phyloP scores from a whole-genome alignment of 1,284 basidiomycete genomes.

The Puccinia coronata region DNA sequence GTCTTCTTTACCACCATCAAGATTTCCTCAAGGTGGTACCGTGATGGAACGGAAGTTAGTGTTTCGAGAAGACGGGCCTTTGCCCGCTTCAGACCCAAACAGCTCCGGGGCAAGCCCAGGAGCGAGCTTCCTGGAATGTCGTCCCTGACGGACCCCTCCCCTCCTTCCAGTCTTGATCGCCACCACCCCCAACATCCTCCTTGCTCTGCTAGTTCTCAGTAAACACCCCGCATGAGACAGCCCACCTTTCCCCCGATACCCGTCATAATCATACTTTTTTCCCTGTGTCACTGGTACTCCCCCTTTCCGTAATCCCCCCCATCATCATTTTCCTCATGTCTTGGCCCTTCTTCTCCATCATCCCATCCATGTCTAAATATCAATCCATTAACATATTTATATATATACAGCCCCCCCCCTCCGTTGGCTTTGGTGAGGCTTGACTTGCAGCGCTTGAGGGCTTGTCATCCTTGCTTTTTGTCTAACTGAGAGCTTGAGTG shows the following conservation, averaged over 20 bases:
- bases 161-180: not conserved
- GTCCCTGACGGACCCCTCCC: not conserved
- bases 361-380: not conserved
- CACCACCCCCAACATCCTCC: not conserved
- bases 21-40: constrained; percentile 49
- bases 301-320: not conserved
- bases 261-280: not conserved
- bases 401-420: not conserved
- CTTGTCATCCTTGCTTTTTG: too few species aligned
- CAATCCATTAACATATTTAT: not conserved
- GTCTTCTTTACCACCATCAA: not conserved
- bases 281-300: not conserved
- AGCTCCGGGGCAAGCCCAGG: constrained; percentile 31
- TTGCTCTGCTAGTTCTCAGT: not conserved
- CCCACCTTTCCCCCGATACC: not conserved
- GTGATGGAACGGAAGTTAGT: constrained; percentile 33
- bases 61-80: constrained; percentile 31
- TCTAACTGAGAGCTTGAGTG: too few species aligned
- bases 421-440: not conserved
- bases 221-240: not conserved
- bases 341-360: not conserved
- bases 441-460: too few species aligned
- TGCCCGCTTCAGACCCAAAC: constrained; percentile 47
- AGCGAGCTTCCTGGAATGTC: constrained; percentile 41
- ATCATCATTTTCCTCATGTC: not conserved